Conservation (phyloP, 192 early-diverging fungal species). For the Gryganskiella cystojenkinii region DNA sequence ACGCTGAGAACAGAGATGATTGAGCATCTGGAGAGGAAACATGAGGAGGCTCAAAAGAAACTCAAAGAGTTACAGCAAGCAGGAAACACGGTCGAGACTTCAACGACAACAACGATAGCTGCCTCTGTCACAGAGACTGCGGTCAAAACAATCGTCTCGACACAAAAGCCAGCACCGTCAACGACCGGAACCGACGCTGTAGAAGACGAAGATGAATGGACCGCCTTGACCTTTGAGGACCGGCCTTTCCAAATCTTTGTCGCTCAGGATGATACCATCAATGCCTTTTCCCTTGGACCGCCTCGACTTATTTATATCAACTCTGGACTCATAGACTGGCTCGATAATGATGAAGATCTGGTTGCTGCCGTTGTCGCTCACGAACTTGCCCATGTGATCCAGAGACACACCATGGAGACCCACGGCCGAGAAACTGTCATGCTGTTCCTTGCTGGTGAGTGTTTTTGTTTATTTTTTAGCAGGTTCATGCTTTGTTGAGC, state of each 20-base stretch:
- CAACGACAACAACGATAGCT: too few species aligned
- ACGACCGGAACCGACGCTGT: not conserved
- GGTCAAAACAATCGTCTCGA: constrained; percentile 40
- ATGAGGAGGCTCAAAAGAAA: constrained; percentile 25
- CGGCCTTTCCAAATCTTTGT: constrained; percentile 53
- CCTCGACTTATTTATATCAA: constrained; percentile 43
- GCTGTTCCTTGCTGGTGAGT: constrained; percentile 59
- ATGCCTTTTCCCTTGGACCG: constrained; percentile 51
- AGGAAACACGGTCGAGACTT: not conserved
- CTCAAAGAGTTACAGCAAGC: constrained; percentile 15
- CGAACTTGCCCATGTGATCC: constrained; percentile 67
- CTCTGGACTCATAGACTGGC: constrained; percentile 46
- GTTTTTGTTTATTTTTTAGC: not conserved
- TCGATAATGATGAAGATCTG: constrained; percentile 56
- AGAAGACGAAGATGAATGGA: constrained; percentile 20
- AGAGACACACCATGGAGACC: constrained; percentile 65
- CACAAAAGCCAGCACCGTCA: constrained; percentile 3
- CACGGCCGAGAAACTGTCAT: constrained; percentile 63
- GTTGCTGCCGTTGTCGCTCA: constrained; percentile 64
- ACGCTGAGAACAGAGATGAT: constrained; percentile 39
- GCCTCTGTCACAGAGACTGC: not conserved
- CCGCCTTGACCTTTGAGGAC: constrained; percentile 23
- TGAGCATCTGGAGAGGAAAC: constrained; percentile 26
- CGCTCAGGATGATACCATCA: constrained; percentile 38
- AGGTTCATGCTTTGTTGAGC: too few species aligned